Evolutionary conservation across 768 basidiomycete genomes (phyloP).

Genomic region (Trametopsis cervina): DNA sequence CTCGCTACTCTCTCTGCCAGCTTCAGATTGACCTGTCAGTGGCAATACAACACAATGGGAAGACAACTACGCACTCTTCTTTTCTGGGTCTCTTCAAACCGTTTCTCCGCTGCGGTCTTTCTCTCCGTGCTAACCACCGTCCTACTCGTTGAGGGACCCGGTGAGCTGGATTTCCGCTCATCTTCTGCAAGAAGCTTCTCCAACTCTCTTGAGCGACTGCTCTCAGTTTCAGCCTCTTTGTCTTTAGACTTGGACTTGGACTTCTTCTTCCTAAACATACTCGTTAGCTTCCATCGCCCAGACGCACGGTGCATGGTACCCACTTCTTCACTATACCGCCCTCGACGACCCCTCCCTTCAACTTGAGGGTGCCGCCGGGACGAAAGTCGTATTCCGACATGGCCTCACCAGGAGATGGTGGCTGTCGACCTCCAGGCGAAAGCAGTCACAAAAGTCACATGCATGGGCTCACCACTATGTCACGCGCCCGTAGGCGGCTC

Average conservation of each 20-base stretch:
- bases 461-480: slow-evolving; percentile 3
- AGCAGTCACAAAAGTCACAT: slow-evolving; percentile 19
- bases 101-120: slow-evolving; percentile 83
- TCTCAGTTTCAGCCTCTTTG: slow-evolving; percentile 32
- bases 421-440: slow-evolving; percentile 15
- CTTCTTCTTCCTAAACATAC: slow-evolving; percentile 69
- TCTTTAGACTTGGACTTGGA: slow-evolving; percentile 47
- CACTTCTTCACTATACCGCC: slow-evolving; percentile 84
- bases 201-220: slow-evolving; percentile 43
- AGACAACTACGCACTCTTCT: slow-evolving; percentile 44
- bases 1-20: slow-evolving; percentile 68
- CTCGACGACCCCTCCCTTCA: slow-evolving; percentile 76
- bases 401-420: slow-evolving; percentile 15
- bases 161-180: slow-evolving; percentile 32
- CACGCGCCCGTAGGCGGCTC: not conserved
- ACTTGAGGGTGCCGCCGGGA: slow-evolving; percentile 83
- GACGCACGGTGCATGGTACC: slow-evolving; percentile 18
- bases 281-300: too few species aligned
- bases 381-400: slow-evolving; percentile 86
- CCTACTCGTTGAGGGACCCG: slow-evolving; percentile 46
- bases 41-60: slow-evolving; percentile 6
- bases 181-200: slow-evolving; percentile 34
- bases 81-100: slow-evolving; percentile 85
- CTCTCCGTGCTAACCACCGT: slow-evolving; percentile 42
- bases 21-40: slow-evolving; percentile 31